Evolutionary conservation across 2,329 filamentous ascomycete genomes (phyloP), one percentile per base, ranked within the genome.

Genomic region (Dactylonectria macrodidyma): DNA sequence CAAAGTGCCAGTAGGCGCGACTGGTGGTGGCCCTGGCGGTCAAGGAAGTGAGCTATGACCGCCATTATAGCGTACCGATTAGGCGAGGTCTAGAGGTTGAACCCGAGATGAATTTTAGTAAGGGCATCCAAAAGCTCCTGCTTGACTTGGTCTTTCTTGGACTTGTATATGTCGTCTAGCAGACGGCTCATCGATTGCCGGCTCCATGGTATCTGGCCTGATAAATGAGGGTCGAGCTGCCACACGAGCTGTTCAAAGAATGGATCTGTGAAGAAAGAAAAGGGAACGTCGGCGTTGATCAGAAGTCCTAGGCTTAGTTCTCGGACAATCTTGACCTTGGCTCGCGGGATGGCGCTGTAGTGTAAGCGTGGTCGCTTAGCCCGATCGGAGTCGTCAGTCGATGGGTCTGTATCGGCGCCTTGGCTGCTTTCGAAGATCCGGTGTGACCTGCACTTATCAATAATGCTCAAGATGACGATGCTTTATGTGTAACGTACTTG

Each of bases 251-350:
- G 50, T 33, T 52, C 24, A 34, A 52, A 52, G 26, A 52, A 52
- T 30, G 50, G 22, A 34, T 52, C 50, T 6, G 10, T 34, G 6
- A 52, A 52, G 50, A 52, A 52, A 52, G 50, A 52, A 52, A 52
- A 52, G 26, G 50, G 50, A 52, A 52, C 24, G n/a, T 52, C 26
- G 50, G 50, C 12, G 24, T 52, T 52, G 24, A 52, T 52, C 50
- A 52, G 26, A 52, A 52, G 50, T 19, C 22, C 22, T 8, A 52
- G 26, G 50, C 50, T 52, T n/a, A 46, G 41, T 46, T 46, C 41
- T n/a, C 41, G 41, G 41, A 46, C 16, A 16, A 46, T 46, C 41
- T 46, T 46, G 41, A 46, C 41, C 12, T n/a, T 46, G 41, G 41
- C 41, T 19, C 41, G 41, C 16, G 41, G 41, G 12, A 46, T 16